Evolutionary conservation across 176 grass and related monocot genomes (phyloP).

Genomic region (Canna indica): DNA sequence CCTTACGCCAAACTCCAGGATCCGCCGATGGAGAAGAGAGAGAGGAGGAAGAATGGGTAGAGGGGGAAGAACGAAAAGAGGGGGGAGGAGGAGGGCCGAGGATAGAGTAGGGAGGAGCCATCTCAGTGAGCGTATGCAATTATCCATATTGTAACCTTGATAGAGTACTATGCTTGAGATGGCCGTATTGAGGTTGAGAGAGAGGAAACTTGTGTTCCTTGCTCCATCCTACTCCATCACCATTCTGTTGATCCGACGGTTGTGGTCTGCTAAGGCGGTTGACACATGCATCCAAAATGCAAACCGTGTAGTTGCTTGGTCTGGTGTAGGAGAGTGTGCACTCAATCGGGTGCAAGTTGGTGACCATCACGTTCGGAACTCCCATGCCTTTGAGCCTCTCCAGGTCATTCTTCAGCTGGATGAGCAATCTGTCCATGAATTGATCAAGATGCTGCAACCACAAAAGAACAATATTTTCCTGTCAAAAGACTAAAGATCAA

Average conservation of each 20-base stretch:
- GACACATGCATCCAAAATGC: conserved; percentile 39
- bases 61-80: too few species aligned
- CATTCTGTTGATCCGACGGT: conserved; percentile 31
- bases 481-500: too few species aligned
- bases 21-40: too few species aligned
- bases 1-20: too few species aligned
- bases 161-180: conserved; percentile 21
- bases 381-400: conserved; percentile 42
- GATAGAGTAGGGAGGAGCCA: too few species aligned
- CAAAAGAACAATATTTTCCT: too few species aligned
- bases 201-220: conserved; percentile 26
- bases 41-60: too few species aligned
- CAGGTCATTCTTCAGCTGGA: conserved; percentile 26
- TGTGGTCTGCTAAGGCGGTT: conserved; percentile 36
- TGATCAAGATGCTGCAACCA: conserved; percentile 42
- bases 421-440: conserved; percentile 46
- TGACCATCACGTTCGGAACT: conserved; percentile 52
- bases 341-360: conserved; percentile 62
- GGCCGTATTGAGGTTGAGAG: conserved; percentile 51
- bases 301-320: conserved; percentile 35
- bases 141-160: conserved; percentile 7
- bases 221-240: conserved; percentile 29
- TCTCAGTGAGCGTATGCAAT: too few species aligned
- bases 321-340: conserved; percentile 57
- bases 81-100: too few species aligned